These are phyloP conservation scores for Astrephomene gubernaculifera DNA, from an alignment of 139 green algal genomes.

Conservation along the genomic window DNA sequence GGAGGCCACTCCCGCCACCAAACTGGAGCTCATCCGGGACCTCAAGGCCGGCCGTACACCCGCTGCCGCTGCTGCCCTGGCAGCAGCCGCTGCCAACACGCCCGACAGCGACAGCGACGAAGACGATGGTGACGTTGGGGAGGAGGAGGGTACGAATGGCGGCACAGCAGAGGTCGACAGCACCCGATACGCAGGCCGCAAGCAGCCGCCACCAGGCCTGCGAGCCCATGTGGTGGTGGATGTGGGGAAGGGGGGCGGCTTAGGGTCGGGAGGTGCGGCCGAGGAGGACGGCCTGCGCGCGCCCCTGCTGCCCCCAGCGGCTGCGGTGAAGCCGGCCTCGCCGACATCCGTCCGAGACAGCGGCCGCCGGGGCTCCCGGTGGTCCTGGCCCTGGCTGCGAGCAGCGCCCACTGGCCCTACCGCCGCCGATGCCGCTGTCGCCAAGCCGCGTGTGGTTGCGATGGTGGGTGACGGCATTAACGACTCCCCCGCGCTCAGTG, in stretches of 20 bases:
- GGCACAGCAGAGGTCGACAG: no score
- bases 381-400: not conserved
- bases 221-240: no score
- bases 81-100: not conserved
- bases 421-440: conserved; percentile 38
- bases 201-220: no score
- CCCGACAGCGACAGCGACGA: not conserved
- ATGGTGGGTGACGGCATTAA: conserved; percentile 99
- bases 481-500: conserved; percentile 93
- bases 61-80: not conserved
- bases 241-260: not conserved
- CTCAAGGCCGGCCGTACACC: not conserved
- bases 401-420: no score
- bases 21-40: conserved; percentile 54
- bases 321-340: not conserved
- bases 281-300: not conserved
- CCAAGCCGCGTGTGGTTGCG: conserved; percentile 73
- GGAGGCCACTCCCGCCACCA: conserved; percentile 73
- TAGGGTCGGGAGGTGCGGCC: no score
- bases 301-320: not conserved
- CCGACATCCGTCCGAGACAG: not conserved
- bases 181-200: no score
- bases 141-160: no score
- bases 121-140: not conserved
- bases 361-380: not conserved